A percentile compares a stretch with the other conserved stretches of the same genome.
These are phyloP conservation scores for Hansenula sp. DNA, from an alignment of 1,139 yeast species.

Conservation along the genomic window DNA sequence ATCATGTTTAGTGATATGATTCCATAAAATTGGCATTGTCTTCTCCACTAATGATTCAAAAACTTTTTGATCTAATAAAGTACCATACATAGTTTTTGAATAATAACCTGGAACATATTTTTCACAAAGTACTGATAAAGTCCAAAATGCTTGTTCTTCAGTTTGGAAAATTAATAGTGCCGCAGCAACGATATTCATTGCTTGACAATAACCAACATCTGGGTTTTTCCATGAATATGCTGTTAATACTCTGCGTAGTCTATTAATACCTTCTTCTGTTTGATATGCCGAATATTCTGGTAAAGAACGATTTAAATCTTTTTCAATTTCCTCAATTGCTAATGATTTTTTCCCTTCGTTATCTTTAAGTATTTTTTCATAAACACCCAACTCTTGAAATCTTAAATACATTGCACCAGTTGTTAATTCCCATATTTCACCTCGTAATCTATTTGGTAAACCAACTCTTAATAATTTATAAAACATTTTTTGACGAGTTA, in stretches of 20 bases:
- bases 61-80: conserved; percentile 87
- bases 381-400: conserved; percentile 57
- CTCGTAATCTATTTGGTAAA: conserved; percentile 84
- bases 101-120: conserved; percentile 91
- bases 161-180: conserved; percentile 90
- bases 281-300: conserved; percentile 98
- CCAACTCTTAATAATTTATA: conserved; percentile 85
- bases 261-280: conserved; percentile 72
- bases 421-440: conserved; percentile 93
- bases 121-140: conserved; percentile 78
- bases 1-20: conserved; percentile 71
- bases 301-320: conserved; percentile 86
- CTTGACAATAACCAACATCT: conserved; percentile 97
- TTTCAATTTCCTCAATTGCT: conserved; percentile 95
- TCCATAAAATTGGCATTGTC: conserved; percentile 87
- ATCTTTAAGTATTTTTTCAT: conserved; percentile 50
- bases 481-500: conserved; percentile 72
- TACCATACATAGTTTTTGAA: conserved; percentile 97
- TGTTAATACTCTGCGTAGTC: conserved; percentile 81
- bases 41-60: conserved; percentile 87
- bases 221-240: conserved; percentile 98
- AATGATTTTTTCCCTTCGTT: conserved; percentile 63
- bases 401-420: conserved; percentile 83
- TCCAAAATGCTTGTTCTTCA: conserved; percentile 98
- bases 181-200: conserved; percentile 97